Evolutionary conservation across 768 basidiomycete species (phyloP), one percentile per base, ranked within the genome.

Genomic region (Mycena polygramma): DNA sequence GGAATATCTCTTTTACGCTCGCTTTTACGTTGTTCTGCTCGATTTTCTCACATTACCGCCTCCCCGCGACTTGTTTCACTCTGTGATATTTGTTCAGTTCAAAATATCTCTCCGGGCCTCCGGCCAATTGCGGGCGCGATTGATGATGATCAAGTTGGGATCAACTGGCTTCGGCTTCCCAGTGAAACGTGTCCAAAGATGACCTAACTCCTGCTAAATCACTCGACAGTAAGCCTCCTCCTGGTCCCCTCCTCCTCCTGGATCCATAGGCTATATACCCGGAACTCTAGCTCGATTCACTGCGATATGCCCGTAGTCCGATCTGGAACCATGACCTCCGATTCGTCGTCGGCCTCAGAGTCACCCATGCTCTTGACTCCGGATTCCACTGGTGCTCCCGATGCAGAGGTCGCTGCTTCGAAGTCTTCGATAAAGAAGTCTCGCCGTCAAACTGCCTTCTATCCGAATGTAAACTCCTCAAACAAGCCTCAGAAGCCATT

Each of bases 401-500:
- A 73, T 9, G 41, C 70, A 11, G 76, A 74, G 39, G 63, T 63
- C 57, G 74, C 76, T 53, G 57, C 75, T 39, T 69, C 80, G 61
- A 53, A 69, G 15, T 73, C 80, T 15, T 75, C 83, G 19, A 72
- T 75, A 20, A 85, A 83, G 78, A 91, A 88, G 75, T 68, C 87
- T 53, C 87, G 91, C 70, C 88, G 94, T 22, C 88, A 90, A 74
- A 90, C 92, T 6, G 92, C 94, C 4, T 90, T 93, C 76, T 95
- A 95, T 76, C 93, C 93, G 0, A 90, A 92, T 79, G 81, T 89
- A 76, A 92, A 90, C 78, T 83, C 91, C 10, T 77, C 84, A 15
- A 92, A 91, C 79, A 95, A 94, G 77, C 89, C 88, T 0, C 85
- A 89, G 79, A 96, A 95, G 73, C 93, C 94, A 2, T 97, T 96